Conservation (phyloP, 225 moss, liverwort and hornwort species). For the Bryum argenteum region DNA sequence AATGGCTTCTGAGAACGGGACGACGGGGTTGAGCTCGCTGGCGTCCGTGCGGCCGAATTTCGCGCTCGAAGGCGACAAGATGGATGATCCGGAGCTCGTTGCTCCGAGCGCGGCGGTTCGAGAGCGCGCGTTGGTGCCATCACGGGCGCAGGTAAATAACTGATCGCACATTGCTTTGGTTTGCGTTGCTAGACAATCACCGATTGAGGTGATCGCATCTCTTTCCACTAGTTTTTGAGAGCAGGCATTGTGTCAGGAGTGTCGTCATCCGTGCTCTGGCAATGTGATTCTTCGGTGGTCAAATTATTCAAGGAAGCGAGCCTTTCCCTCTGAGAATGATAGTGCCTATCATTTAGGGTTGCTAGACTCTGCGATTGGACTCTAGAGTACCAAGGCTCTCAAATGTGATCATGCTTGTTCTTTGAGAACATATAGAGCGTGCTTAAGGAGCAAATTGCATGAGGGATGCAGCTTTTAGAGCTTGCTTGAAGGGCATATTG, state of each 20-base stretch:
- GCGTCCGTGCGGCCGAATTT: conserved; percentile 44
- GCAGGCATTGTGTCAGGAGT: conserved; percentile 4
- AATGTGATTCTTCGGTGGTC: background rate
- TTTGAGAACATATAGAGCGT: no score
- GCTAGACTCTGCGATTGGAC: background rate
- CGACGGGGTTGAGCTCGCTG: conserved; percentile 20
- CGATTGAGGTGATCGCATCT: background rate
- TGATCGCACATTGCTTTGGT: background rate
- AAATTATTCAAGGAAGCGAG: background rate
- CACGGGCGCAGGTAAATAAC: conserved; percentile 25
- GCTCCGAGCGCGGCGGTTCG: conserved; percentile 40
- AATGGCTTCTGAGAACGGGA: conserved; percentile 22
- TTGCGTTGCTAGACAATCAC: background rate
- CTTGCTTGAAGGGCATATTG: background rate
- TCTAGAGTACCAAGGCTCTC: no score
- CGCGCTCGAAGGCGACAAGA: conserved; percentile 10
- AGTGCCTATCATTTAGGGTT: background rate
- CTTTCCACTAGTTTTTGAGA: conserved; percentile 1
- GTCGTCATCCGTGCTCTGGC: background rate
- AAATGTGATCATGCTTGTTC: background rate
- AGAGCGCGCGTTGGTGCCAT: conserved; percentile 39
- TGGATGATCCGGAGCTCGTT: background rate
- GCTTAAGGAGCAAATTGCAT: background rate
- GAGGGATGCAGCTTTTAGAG: background rate
- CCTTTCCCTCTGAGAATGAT: no score